Base-by-base conservation (phyloP, 495 filamentous ascomycete species). In the Xylona heveae region DNA sequence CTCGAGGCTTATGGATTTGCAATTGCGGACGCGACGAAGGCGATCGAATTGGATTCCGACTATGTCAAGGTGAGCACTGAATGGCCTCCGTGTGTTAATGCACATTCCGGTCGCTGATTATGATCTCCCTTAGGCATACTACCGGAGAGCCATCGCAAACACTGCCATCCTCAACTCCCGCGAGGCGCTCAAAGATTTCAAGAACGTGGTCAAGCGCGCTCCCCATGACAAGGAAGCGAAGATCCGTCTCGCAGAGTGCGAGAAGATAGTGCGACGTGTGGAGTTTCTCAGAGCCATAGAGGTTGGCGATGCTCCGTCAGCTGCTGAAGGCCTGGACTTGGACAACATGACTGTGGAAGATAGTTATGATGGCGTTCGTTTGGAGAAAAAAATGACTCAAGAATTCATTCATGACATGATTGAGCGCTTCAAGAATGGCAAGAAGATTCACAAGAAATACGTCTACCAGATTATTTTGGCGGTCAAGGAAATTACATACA, bases 351-450 rank as follows among this genome's bases (percentile, higher is more conserved):
- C 58, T 16, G 70, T 99, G 4, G 85, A 95, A 23, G 51, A 64
- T 23, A 58, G 55, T 25, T 99, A 99, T 50, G 88, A 95, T 51
- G 88, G 88, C 36, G 74, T 71, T 24, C 59, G 56, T 26, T 55
- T 99, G 28, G 80, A 62, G 18, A 59, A 73, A 0, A 67, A 80
- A 48, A 99, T 99, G 81, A 91, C 88, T 5, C 66, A 79, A 43
- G 83, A 92, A 46, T 99, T 99, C 42, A 75, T 99, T 40, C 73
- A 84, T 38, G 84, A 95, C 54, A 95, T 93, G 90, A 78, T 85
- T 32, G 61, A 81, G 50, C 60, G 88, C 22, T 99, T 99, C 63
- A 93, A 91, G 66, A 69, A 73, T 37, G 85, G 88, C 38, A 93
- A 95, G 65, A 82, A 76, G 51, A 62, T 99, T 35, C 81, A 84